A percentile compares a stretch with the other conserved stretches of the same genome.
Evolutionary conservation across 805 yeast species (phyloP).

Genomic region (Kluyveromyces siamensis): DNA sequence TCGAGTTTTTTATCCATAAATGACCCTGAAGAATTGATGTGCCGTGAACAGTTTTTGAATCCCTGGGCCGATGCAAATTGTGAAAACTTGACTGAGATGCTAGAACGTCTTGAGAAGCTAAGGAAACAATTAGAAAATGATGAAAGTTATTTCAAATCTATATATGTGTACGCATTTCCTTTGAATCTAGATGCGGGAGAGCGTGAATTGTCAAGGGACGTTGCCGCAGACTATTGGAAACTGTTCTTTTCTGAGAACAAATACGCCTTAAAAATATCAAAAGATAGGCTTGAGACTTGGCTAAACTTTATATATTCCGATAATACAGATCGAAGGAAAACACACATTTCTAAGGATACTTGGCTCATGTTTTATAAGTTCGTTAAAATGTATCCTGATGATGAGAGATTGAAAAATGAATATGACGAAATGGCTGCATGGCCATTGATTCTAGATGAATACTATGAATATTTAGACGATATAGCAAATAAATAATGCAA

Average conservation of each 20-base stretch:
- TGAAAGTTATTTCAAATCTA: conserved; percentile 37
- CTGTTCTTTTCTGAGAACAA: conserved; percentile 38
- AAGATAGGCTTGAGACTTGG: conserved; percentile 45
- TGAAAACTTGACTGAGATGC: conserved; percentile 41
- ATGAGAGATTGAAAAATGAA: conserved; percentile 38
- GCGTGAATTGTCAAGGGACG: conserved; percentile 45
- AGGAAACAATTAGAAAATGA: conserved; percentile 29
- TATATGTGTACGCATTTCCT: conserved; percentile 66
- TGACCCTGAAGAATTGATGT: conserved; percentile 13
- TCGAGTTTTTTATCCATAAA: conserved; percentile 52
- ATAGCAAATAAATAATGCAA: neutral
- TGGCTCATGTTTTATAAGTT: conserved; percentile 82
- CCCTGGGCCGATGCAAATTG: conserved; percentile 20
- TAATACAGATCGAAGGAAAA: conserved; percentile 29
- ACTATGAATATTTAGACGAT: conserved; percentile 46
- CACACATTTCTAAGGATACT: conserved; percentile 56
- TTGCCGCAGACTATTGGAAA: conserved; percentile 71
- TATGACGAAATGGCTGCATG: conserved; percentile 83
- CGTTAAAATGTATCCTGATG: conserved; percentile 40
- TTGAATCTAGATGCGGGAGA: conserved; percentile 55
- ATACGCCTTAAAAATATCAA: conserved; percentile 17
- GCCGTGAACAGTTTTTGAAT: conserved; percentile 15
- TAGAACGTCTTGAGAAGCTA: conserved; percentile 27
- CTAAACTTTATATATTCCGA: conserved; percentile 35
- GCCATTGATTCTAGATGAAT: conserved; percentile 86